phyloP scores from a whole-genome alignment of 2,329 filamentous ascomycete species.

The Apiospora sp. region DNA sequence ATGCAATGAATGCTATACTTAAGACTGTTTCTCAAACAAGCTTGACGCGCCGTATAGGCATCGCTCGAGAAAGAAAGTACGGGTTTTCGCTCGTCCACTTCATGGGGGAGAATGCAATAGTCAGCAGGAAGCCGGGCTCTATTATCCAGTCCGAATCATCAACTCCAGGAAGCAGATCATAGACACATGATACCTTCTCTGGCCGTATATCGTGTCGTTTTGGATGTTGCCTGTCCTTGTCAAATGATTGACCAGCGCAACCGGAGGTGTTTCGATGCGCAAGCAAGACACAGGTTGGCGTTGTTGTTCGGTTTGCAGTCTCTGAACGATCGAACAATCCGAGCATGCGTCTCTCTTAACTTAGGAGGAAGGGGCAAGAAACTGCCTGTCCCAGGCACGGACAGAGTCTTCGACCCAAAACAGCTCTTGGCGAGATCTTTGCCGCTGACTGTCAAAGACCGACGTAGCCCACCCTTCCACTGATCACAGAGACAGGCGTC shows the following conservation, averaged over 20 bases:
- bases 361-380: slow-evolving; percentile 25
- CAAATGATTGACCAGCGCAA: background rate
- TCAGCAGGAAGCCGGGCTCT: background rate
- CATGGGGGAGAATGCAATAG: background rate
- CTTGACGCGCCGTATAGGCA: background rate
- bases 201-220: background rate
- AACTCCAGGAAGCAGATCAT: background rate
- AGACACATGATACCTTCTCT: background rate
- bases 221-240: background rate
- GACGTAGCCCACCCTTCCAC: slow-evolving; percentile 21
- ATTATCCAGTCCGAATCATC: background rate
- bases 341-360: slow-evolving; percentile 16
- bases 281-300: background rate
- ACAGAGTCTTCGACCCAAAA: slow-evolving; percentile 21
- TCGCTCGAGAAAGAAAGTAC: background rate
- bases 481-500: slow-evolving; percentile 32
- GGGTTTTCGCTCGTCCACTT: background rate
- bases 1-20: background rate
- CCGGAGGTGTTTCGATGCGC: background rate
- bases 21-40: background rate
- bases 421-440: slow-evolving; percentile 25
- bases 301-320: background rate
- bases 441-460: slow-evolving; percentile 30
- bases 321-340: slow-evolving; percentile 12
- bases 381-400: slow-evolving; percentile 20